These are phyloP conservation scores for Zoysia matrella DNA, from an alignment of 202 grass and related monocot species.

Conservation along the genomic window DNA sequence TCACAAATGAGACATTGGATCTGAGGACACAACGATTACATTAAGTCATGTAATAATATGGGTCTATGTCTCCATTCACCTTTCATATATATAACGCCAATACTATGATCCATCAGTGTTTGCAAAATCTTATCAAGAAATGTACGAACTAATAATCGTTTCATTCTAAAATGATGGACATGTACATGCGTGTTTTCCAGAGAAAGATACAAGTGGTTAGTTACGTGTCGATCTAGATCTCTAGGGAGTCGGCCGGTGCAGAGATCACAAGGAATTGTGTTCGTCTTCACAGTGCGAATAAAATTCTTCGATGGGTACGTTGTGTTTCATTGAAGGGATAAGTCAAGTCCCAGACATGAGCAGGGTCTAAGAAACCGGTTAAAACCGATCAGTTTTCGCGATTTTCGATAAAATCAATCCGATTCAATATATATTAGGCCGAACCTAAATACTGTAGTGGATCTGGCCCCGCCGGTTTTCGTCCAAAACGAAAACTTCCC, in stretches of 20 bases:
- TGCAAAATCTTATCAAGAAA: not conserved
- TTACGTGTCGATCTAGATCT: not conserved
- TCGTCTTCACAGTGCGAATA: too few relatives aligned
- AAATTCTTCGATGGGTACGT: not conserved
- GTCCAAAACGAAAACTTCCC: too few relatives aligned
- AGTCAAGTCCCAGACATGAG: not conserved
- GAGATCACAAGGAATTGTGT: not conserved
- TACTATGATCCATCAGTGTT: not conserved
- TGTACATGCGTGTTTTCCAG: not conserved
- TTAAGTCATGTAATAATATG: not conserved
- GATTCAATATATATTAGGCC: too few relatives aligned
- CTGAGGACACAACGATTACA: not conserved
- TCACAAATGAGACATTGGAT: not conserved
- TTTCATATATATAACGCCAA: not conserved
- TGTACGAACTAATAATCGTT: not conserved
- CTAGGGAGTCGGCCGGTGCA: not conserved
- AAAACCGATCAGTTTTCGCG: too few relatives aligned
- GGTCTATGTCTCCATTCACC: not conserved
- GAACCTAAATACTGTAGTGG: too few relatives aligned
- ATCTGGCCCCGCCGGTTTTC: too few relatives aligned
- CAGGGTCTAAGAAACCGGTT: too few relatives aligned
- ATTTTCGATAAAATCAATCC: too few relatives aligned
- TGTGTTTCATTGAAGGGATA: not conserved
- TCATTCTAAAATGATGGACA: not conserved
- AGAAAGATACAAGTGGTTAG: not conserved